Percentiles rank a stretch among this genome's conserved stretches.
Conservation (phyloP, 306 rosid species). For the Canavalia gladiata region DNA sequence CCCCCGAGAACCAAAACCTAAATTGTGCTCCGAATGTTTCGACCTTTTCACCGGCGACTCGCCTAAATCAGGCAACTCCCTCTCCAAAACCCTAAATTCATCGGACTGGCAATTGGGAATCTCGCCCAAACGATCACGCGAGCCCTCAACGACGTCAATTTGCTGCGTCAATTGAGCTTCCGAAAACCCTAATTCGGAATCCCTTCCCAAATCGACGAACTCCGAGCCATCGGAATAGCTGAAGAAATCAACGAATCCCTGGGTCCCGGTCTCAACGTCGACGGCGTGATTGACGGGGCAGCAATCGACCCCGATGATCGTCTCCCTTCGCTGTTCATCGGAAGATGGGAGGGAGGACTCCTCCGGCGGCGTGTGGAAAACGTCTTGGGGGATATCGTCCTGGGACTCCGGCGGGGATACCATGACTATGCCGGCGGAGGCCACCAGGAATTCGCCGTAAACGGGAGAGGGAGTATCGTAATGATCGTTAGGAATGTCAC, state of each 20-base stretch:
- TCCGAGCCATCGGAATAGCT: slow-evolving; percentile 8
- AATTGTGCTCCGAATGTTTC: slow-evolving; percentile 37
- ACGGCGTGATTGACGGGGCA: not conserved
- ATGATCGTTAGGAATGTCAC: not conserved
- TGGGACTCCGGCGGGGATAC: slow-evolving; percentile 51
- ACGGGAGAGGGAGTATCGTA: not conserved
- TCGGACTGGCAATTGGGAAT: not conserved
- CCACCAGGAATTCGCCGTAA: not conserved
- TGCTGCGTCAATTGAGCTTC: not conserved
- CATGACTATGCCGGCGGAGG: slow-evolving; percentile 42
- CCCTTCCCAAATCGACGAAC: slow-evolving; percentile 50
- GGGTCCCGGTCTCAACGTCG: not conserved
- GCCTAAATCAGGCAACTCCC: slow-evolving; percentile 38
- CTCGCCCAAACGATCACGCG: not conserved
- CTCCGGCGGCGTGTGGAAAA: slow-evolving; percentile 70
- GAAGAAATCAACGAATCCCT: slow-evolving; percentile 13
- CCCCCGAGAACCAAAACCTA: not conserved
- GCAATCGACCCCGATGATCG: not conserved
- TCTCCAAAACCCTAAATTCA: slow-evolving; percentile 13
- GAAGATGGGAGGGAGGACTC: slow-evolving; percentile 40
- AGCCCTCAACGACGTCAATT: not conserved
- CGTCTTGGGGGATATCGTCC: slow-evolving; percentile 46
- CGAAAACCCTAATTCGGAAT: slow-evolving; percentile 53
- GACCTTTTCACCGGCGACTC: slow-evolving; percentile 45
- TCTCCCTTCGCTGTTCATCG: slow-evolving; percentile 30